phyloP scores from a whole-genome alignment of 1,284 basidiomycete species.

The Mycena citricolor region DNA sequence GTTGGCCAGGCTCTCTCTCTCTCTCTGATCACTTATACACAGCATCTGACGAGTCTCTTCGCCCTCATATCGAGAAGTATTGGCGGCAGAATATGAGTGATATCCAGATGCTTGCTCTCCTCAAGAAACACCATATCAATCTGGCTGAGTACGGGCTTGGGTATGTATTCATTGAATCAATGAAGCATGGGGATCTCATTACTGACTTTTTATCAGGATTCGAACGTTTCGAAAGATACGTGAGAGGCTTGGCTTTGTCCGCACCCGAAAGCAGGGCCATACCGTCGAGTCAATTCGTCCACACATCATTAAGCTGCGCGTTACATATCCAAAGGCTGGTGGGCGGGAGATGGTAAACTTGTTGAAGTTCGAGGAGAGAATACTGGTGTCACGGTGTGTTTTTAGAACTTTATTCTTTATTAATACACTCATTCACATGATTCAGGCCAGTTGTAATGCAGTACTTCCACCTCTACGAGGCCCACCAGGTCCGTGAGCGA shows the following conservation, averaged over 20 bases:
- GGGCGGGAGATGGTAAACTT: slow-evolving; percentile 21
- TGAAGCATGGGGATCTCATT: too few relatives aligned
- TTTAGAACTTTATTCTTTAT: too few relatives aligned
- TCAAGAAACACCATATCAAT: slow-evolving; percentile 23
- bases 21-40: too few relatives aligned
- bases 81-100: slow-evolving; percentile 25
- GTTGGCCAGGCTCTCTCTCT: too few relatives aligned
- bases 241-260: slow-evolving; percentile 5
- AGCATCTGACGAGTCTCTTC: too few relatives aligned
- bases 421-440: background rate
- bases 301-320: slow-evolving; percentile 18
- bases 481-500: slow-evolving; percentile 21
- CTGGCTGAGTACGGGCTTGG: slow-evolving; percentile 11
- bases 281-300: slow-evolving; percentile 15
- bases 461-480: slow-evolving; percentile 19
- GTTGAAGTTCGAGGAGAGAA: slow-evolving; percentile 21
- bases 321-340: slow-evolving; percentile 24
- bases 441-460: slow-evolving; percentile 15
- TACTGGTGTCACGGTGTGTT: slow-evolving; percentile 20
- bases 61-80: too few relatives aligned
- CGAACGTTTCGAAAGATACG: slow-evolving; percentile 4
- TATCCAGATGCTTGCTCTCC: slow-evolving; percentile 18
- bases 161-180: background rate
- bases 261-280: background rate
- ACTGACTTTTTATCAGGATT: background rate